Conservation (phyloP, 192 early-diverging fungal species). For the Mortierella alpina region DNA sequence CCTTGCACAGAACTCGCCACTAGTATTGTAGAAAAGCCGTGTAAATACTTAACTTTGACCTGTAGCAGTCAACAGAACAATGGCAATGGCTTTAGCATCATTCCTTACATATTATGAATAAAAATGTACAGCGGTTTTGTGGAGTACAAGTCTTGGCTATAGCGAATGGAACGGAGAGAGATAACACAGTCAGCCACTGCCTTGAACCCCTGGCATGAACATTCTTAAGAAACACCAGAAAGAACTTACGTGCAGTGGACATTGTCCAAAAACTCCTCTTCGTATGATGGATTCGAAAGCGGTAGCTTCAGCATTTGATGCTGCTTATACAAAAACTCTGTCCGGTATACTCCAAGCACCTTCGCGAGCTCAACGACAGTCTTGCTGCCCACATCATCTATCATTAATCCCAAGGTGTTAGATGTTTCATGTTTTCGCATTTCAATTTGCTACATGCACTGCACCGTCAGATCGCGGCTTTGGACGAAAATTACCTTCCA, state of each 20-base stretch:
- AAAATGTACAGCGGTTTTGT: conserved; percentile 52
- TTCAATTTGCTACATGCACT: no score
- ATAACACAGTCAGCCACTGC: neutral
- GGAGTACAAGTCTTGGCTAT: conserved; percentile 30
- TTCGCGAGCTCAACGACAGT: conserved; percentile 25
- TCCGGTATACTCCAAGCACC: conserved; percentile 40
- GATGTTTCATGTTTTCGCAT: no score
- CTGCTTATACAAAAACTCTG: conserved; percentile 41
- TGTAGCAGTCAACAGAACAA: neutral
- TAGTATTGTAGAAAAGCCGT: neutral
- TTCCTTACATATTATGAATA: conserved; percentile 55
- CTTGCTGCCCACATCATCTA: conserved; percentile 13
- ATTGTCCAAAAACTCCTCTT: conserved; percentile 28
- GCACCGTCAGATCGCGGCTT: no score
- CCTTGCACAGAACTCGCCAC: conserved; percentile 35
- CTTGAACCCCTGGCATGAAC: neutral
- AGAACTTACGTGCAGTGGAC: conserved; percentile 52
- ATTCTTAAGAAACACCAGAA: neutral
- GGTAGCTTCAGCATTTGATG: conserved; percentile 53
- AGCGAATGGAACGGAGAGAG: neutral
- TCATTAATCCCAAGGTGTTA: no score
- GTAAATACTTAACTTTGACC: neutral
- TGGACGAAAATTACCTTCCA: conserved; percentile 25
- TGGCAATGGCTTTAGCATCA: neutral
- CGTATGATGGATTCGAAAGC: conserved; percentile 33